Evolutionary conservation across 2,329 filamentous ascomycete genomes (phyloP).

Genomic region (Sporothrix mexicana): DNA sequence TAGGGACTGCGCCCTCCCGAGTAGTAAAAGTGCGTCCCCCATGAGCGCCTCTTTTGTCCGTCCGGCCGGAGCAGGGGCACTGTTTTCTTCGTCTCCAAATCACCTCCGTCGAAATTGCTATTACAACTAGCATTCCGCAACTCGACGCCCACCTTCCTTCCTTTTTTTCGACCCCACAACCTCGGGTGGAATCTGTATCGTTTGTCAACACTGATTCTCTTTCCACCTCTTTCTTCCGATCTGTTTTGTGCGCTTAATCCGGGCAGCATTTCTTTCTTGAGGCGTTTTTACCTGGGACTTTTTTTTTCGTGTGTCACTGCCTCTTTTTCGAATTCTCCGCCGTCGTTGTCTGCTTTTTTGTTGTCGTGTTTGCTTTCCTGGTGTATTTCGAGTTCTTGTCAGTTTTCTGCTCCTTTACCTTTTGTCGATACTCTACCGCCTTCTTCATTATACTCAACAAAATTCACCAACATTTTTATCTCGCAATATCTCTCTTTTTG

Average conservation of each 20-base stretch:
- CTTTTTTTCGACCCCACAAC: background rate
- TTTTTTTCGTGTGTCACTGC: slow-evolving; percentile 11
- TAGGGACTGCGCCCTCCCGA: slow-evolving; percentile 24
- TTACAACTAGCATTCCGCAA: background rate
- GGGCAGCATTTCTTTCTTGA: slow-evolving; percentile 30
- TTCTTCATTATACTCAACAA: background rate
- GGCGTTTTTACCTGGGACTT: slow-evolving; percentile 31
- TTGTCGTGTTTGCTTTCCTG: background rate
- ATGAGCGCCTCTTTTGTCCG: background rate
- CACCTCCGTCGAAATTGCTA: background rate
- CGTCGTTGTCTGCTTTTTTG: background rate
- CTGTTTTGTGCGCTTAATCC: slow-evolving; percentile 19
- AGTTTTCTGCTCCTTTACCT: background rate
- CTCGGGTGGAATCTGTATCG: background rate
- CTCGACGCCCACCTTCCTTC: background rate
- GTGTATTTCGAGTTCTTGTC: background rate
- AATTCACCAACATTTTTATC: slow-evolving; percentile 15
- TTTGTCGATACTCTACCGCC: slow-evolving; percentile 16
- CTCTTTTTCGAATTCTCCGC: too few relatives aligned
- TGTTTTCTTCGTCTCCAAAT: too few relatives aligned
- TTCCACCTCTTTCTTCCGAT: background rate
- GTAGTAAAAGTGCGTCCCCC: too few relatives aligned
- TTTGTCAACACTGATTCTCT: background rate
- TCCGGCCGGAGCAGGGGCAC: too few relatives aligned
- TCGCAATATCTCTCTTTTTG: background rate